A percentile compares a stretch with the other conserved stretches of the same genome.
Conservation (phyloP, 1,284 basidiomycete genomes). For the Cryptococcus sp. region DNA sequence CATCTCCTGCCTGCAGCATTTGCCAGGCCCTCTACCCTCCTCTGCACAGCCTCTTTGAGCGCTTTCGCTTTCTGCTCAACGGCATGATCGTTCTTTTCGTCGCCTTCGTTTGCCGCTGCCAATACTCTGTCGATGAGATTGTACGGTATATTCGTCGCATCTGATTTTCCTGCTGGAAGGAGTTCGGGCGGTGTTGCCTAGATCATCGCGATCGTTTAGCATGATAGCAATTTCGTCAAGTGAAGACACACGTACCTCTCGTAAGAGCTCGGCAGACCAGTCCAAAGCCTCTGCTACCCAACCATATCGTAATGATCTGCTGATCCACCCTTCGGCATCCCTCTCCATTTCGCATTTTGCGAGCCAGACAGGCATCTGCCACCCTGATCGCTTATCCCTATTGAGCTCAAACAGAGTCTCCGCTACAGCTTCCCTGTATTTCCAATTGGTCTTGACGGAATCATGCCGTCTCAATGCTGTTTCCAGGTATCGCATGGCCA, state of each 20-base stretch:
- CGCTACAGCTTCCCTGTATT: constrained; percentile 72
- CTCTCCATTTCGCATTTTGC: constrained; percentile 57
- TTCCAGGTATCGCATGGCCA: constrained; percentile 86
- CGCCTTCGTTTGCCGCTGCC: constrained; percentile 63
- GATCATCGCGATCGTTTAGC: constrained; percentile 5
- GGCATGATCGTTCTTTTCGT: constrained; percentile 49
- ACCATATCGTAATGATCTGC: constrained; percentile 64
- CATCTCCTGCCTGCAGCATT: no score
- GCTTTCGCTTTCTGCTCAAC: constrained; percentile 35
- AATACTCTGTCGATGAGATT: constrained; percentile 83
- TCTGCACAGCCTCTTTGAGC: constrained; percentile 29
- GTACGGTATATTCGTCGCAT: constrained; percentile 76
- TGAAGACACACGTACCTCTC: constrained; percentile 60
- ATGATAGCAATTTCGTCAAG: background rate
- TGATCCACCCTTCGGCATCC: constrained; percentile 40
- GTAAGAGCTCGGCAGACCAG: constrained; percentile 68
- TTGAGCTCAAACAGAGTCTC: constrained; percentile 74
- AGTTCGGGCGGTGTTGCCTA: constrained; percentile 65
- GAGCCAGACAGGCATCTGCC: constrained; percentile 74
- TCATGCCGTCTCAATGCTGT: constrained; percentile 77
- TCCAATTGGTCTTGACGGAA: constrained; percentile 67
- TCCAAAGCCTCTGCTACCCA: constrained; percentile 75
- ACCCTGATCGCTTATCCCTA: constrained; percentile 50
- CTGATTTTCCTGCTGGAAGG: constrained; percentile 61
- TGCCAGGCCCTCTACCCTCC: constrained; percentile 23